These are phyloP conservation scores for Urochloa ruziziensis DNA, from an alignment of 176 grass and related monocot genomes.

Conservation along the genomic window DNA sequence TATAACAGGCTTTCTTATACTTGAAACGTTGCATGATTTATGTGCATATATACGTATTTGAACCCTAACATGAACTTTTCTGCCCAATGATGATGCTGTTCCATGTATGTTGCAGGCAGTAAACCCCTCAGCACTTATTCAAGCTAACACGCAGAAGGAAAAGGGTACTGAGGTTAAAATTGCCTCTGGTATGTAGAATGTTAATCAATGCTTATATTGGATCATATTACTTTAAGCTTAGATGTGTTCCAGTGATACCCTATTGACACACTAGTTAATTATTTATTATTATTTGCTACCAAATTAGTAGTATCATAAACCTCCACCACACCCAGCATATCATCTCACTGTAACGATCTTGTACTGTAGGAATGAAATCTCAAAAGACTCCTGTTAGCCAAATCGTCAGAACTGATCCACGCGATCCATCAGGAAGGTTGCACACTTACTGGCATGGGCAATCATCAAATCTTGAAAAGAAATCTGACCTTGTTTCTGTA, in stretches of 20 bases:
- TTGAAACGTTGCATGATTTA: neutral
- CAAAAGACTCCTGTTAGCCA: slow-evolving; percentile 74
- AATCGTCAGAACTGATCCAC: slow-evolving; percentile 92
- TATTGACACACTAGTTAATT: neutral
- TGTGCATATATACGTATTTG: slow-evolving; percentile 18
- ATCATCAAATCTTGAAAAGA: slow-evolving; percentile 69
- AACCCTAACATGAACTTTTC: slow-evolving; percentile 15
- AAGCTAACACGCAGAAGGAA: slow-evolving; percentile 52
- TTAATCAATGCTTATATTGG: neutral
- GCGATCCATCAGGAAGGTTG: slow-evolving; percentile 75
- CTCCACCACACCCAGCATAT: neutral
- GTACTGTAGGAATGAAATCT: slow-evolving; percentile 56
- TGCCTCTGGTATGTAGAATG: slow-evolving; percentile 49
- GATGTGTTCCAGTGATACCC: neutral
- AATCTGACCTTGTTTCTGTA: slow-evolving; percentile 68
- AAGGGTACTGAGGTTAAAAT: slow-evolving; percentile 50
- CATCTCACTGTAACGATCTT: slow-evolving; percentile 25
- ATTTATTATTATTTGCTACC: neutral
- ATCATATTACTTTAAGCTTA: neutral
- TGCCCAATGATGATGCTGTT: slow-evolving; percentile 26
- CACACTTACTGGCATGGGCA: slow-evolving; percentile 78
- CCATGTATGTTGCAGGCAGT: slow-evolving; percentile 46
- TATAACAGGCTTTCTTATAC: neutral
- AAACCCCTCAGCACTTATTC: slow-evolving; percentile 40
- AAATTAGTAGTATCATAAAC: neutral